A percentile compares a stretch with the other conserved stretches of the same genome.
Evolutionary conservation across 2,329 filamentous ascomycete genomes (phyloP).

Genomic region (Penicillium psychrosexuale): DNA sequence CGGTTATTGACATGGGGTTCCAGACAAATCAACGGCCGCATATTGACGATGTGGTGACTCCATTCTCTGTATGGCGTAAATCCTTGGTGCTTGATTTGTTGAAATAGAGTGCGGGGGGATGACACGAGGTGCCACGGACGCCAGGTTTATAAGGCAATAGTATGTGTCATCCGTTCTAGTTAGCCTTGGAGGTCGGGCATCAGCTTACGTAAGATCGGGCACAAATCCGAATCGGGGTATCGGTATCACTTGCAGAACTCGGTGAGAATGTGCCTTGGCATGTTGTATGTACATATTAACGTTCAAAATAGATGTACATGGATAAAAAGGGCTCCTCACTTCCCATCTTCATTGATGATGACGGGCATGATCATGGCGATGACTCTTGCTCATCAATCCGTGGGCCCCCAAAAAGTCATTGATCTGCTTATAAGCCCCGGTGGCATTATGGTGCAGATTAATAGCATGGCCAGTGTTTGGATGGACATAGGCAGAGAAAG

Average conservation of each 20-base stretch:
- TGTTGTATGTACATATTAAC: not conserved
- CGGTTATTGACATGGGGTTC: conserved; percentile 15
- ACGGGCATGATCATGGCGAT: not conserved
- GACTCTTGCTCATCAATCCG: not conserved
- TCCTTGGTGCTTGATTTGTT: conserved; percentile 2
- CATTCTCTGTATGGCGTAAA: not conserved
- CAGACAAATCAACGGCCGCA: conserved; percentile 6
- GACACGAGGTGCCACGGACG: not conserved
- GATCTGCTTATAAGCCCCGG: conserved; percentile 23
- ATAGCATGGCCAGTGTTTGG: conserved; percentile 28
- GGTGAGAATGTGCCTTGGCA: not conserved
- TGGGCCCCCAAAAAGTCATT: conserved; percentile 8
- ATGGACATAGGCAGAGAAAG: conserved; percentile 26
- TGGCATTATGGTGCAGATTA: conserved; percentile 30
- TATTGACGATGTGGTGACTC: not conserved
- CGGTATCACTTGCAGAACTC: not conserved
- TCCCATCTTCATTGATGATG: not conserved
- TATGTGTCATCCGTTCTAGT: not conserved
- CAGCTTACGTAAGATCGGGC: not conserved
- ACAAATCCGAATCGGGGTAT: no score
- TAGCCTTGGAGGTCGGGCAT: not conserved
- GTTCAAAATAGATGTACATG: not conserved
- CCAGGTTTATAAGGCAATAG: not conserved
- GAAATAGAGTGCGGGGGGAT: not conserved
- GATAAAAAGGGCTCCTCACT: not conserved